These are phyloP conservation scores for Paracorniculantispora psalliotae DNA, from an alignment of 2,329 filamentous ascomycete genomes.

Conservation along the genomic window DNA sequence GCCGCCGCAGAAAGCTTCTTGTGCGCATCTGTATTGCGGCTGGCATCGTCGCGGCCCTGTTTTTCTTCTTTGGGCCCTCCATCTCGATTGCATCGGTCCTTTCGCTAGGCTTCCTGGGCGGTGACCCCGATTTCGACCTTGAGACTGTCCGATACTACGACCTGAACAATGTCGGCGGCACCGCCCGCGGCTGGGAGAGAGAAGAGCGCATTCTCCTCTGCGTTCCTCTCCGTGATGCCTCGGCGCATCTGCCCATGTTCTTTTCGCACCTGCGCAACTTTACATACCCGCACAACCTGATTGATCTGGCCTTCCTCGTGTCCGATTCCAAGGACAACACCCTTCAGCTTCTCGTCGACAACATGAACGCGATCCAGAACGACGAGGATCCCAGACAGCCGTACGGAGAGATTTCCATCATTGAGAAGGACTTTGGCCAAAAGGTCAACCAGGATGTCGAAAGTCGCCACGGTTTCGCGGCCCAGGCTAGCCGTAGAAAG, in stretches of 20 bases:
- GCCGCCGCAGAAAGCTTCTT: slow-evolving; percentile 69
- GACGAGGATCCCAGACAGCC: slow-evolving; percentile 73
- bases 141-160: slow-evolving; percentile 98
- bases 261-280: slow-evolving; percentile 96
- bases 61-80: slow-evolving; percentile 70
- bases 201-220: slow-evolving; percentile 94
- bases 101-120: slow-evolving; percentile 66
- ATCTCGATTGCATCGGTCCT: slow-evolving; percentile 56
- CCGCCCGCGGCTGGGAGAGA: slow-evolving; percentile 88
- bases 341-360: slow-evolving; percentile 66
- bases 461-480: slow-evolving; percentile 93
- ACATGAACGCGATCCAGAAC: slow-evolving; percentile 73
- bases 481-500: slow-evolving; percentile 88
- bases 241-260: slow-evolving; percentile 93
- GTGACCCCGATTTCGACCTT: slow-evolving; percentile 67
- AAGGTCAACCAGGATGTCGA: slow-evolving; percentile 97
- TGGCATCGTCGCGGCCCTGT: slow-evolving; percentile 58
- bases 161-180: slow-evolving; percentile 83
- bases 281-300: slow-evolving; percentile 93
- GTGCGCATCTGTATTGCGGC: slow-evolving; percentile 59
- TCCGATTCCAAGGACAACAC: slow-evolving; percentile 96
- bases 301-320: slow-evolving; percentile 93
- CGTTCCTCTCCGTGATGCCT: slow-evolving; percentile 87
- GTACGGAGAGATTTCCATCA: slow-evolving; percentile 94
- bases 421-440: slow-evolving; percentile 98